phyloP scores from a whole-genome alignment of 1,284 basidiomycete genomes.

The Ceratobasidium theobromae region DNA sequence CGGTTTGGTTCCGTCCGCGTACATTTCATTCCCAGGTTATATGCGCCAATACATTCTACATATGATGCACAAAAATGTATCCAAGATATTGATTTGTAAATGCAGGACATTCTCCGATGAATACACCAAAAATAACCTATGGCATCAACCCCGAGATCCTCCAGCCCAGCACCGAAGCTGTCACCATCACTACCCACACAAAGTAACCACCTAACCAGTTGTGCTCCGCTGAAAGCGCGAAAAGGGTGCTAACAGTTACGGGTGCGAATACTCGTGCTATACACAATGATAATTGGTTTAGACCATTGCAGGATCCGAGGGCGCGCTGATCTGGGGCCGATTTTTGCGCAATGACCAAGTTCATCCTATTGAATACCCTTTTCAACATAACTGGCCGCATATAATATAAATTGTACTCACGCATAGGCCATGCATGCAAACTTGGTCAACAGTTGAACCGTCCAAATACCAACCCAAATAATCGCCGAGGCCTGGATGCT shows the following conservation, averaged over 20 bases:
- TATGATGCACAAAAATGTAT: no score
- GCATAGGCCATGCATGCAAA: slow-evolving; percentile 17
- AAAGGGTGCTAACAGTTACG: slow-evolving; percentile 26
- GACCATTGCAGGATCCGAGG: slow-evolving; percentile 33
- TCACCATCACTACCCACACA: slow-evolving; percentile 32
- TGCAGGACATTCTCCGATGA: no score
- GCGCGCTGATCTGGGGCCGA: slow-evolving; percentile 12
- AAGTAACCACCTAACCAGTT: slow-evolving; percentile 33
- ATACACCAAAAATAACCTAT: no score
- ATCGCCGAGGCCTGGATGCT: background rate
- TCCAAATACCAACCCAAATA: slow-evolving; percentile 21
- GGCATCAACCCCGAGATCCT: background rate
- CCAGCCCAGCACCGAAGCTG: slow-evolving; percentile 20
- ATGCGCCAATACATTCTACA: no score
- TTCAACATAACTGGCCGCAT: background rate
- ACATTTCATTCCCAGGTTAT: no score
- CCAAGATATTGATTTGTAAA: no score
- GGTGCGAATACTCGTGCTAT: slow-evolving; percentile 16
- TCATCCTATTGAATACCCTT: slow-evolving; percentile 1
- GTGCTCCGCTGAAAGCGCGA: slow-evolving; percentile 32
- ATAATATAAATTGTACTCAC: background rate
- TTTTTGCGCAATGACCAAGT: slow-evolving; percentile 16
- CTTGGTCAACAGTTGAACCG: slow-evolving; percentile 11
- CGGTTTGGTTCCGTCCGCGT: no score
- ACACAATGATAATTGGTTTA: slow-evolving; percentile 31